Conservation (phyloP, 2,329 filamentous ascomycete species). For the Escovopsis sp. region DNA sequence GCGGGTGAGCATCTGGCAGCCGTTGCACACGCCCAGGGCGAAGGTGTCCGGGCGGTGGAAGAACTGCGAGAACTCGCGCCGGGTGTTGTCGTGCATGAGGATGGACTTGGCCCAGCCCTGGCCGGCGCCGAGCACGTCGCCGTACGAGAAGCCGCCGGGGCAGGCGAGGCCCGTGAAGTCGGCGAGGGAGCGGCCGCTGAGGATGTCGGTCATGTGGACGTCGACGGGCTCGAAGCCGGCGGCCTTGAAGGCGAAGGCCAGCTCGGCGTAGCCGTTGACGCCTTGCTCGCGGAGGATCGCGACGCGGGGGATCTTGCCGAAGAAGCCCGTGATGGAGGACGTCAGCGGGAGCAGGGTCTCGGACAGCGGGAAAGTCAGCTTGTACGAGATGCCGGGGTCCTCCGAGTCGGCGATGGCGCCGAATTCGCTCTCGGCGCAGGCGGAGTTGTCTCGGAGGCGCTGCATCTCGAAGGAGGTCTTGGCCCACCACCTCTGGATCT, state of each 20-base stretch:
- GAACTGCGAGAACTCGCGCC: conserved; percentile 68
- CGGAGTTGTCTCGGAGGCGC: conserved; percentile 72
- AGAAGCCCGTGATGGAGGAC: conserved; percentile 30
- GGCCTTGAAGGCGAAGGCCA: conserved; percentile 88
- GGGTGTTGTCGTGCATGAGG: conserved; percentile 61
- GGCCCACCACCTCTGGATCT: conserved; percentile 79
- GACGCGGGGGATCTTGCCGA: conserved; percentile 53
- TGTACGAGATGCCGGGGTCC: conserved; percentile 75
- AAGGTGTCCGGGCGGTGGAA: conserved; percentile 85
- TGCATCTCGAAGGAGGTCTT: conserved; percentile 86
- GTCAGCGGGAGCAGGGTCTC: conserved; percentile 55
- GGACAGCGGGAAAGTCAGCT: conserved; percentile 62
- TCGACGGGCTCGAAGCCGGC: conserved; percentile 88
- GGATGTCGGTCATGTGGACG: conserved; percentile 92
- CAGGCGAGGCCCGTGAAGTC: conserved; percentile 80
- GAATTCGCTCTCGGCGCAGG: conserved; percentile 73
- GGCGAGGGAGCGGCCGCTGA: conserved; percentile 61
- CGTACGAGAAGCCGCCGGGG: conserved; percentile 95
- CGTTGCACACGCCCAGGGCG: conserved; percentile 87
- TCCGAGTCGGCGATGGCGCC: conserved; percentile 55
- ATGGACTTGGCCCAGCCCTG: conserved; percentile 94
- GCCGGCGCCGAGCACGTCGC: conserved; percentile 73
- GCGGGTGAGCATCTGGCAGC: conserved; percentile 84
- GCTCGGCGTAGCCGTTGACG: conserved; percentile 90
- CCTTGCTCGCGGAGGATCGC: conserved; percentile 92